These are phyloP conservation scores for Leishmania tarentolae DNA, from an alignment of 208 protist genomes.

Conservation along the genomic window DNA sequence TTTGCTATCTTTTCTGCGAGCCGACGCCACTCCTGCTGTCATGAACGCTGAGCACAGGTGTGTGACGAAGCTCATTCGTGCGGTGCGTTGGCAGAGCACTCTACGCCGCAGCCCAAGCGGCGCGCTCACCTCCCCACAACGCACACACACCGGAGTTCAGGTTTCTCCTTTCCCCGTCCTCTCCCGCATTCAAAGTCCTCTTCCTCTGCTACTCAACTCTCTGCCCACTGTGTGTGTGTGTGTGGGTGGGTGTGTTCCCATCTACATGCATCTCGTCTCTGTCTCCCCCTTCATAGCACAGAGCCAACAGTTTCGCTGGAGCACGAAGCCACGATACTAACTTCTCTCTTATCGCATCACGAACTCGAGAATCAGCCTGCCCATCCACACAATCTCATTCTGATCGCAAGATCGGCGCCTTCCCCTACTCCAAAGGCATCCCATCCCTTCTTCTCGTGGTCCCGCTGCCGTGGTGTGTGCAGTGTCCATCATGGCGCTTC, in stretches of 20 bases:
- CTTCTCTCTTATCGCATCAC: not conserved
- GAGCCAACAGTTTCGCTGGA: no score
- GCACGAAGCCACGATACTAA: not conserved
- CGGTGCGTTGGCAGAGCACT: not conserved
- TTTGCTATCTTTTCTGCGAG: not conserved
- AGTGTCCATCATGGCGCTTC: conserved; percentile 37
- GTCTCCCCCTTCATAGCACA: not conserved
- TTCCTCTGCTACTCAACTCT: not conserved
- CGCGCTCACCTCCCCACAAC: no score
- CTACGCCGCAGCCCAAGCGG: no score
- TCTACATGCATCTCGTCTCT: not conserved
- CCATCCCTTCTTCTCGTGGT: not conserved
- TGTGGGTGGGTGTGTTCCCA: no score
- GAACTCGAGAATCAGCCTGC: not conserved
- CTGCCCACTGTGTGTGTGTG: not conserved
- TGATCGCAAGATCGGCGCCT: not conserved
- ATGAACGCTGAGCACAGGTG: not conserved
- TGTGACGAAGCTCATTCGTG: not conserved
- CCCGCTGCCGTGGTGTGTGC: not conserved
- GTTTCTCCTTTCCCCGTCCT: not conserved
- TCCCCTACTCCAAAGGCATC: not conserved
- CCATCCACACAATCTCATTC: not conserved
- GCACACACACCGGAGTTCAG: not conserved
- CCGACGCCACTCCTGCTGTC: not conserved
- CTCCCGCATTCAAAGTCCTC: not conserved